A percentile compares a stretch with the other conserved stretches of the same genome.
These are phyloP conservation scores for Ceratobasidium sp. DNA, from an alignment of 1,284 basidiomycete species.

Conservation along the genomic window DNA sequence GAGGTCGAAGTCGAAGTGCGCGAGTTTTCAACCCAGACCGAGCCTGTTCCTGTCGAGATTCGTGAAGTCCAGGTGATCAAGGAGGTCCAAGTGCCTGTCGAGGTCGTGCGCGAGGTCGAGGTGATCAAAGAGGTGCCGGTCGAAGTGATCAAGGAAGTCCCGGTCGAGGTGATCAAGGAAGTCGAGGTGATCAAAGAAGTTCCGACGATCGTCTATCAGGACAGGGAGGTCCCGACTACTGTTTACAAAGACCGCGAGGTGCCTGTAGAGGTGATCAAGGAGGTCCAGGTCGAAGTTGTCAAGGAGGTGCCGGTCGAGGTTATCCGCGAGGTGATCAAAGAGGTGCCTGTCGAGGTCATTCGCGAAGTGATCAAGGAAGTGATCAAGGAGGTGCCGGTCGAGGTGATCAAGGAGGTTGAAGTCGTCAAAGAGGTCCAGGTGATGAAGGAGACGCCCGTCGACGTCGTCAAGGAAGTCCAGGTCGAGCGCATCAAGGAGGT, in stretches of 20 bases:
- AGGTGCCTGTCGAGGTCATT: constrained; percentile 50
- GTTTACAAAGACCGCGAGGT: constrained; percentile 43
- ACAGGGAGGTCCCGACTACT: constrained; percentile 47
- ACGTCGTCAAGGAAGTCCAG: constrained; percentile 43
- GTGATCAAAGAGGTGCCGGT: constrained; percentile 43
- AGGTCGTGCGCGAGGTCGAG: constrained; percentile 43
- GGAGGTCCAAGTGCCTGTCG: constrained; percentile 46
- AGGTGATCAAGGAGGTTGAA: constrained; percentile 50
- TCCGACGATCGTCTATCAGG: constrained; percentile 46
- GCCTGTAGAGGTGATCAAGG: constrained; percentile 46
- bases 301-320: constrained; percentile 43
- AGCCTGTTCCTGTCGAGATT: constrained; percentile 44
- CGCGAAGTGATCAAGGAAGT: constrained; percentile 48
- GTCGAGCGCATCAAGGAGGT: constrained; percentile 43
- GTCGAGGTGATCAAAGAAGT: constrained; percentile 50
- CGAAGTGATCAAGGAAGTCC: constrained; percentile 42
- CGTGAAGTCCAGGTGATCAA: constrained; percentile 46
- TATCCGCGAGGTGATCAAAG: constrained; percentile 42
- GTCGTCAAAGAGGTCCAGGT: constrained; percentile 48
- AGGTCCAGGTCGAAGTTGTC: constrained; percentile 32
- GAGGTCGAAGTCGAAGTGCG: constrained; percentile 56
- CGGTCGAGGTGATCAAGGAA: constrained; percentile 48
- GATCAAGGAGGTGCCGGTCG: constrained; percentile 48
- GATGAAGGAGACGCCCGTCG: constrained; percentile 42
- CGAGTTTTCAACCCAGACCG: constrained; percentile 71